phyloP scores from a whole-genome alignment of 768 basidiomycete genomes.

The Cytidiella melzeri region DNA sequence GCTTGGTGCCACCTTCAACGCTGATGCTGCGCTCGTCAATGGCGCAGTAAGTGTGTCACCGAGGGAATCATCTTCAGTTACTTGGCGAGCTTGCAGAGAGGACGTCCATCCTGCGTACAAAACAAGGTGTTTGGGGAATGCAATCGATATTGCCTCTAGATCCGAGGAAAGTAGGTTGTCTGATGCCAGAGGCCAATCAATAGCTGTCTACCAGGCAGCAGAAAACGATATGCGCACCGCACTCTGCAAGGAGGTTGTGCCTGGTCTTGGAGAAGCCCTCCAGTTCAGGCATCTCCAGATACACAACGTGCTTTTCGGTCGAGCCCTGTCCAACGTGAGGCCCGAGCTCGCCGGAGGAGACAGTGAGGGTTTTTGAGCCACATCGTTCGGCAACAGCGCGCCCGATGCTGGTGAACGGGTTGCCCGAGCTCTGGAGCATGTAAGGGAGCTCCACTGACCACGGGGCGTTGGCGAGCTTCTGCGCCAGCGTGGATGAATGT shows the following conservation, averaged over 20 bases:
- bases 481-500: slow-evolving; percentile 43
- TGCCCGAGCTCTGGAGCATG: slow-evolving; percentile 29
- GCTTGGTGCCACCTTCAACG: slow-evolving; percentile 32
- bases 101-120: slow-evolving; percentile 52
- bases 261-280: slow-evolving; percentile 35
- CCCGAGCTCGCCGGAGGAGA: slow-evolving; percentile 27
- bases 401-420: slow-evolving; percentile 32
- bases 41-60: slow-evolving; percentile 22
- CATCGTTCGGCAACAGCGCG: slow-evolving; percentile 46
- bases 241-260: slow-evolving; percentile 41
- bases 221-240: slow-evolving; percentile 40
- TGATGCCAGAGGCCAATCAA: background rate
- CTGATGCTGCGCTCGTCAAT: slow-evolving; percentile 13
- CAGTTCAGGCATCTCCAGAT: slow-evolving; percentile 46
- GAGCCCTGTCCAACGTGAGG: slow-evolving; percentile 27
- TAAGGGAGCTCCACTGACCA: slow-evolving; percentile 62
- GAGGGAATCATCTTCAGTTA: slow-evolving; percentile 3
- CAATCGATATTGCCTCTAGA: slow-evolving; percentile 40
- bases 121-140: slow-evolving; percentile 58
- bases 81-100: slow-evolving; percentile 37
- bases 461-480: slow-evolving; percentile 40
- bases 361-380: slow-evolving; percentile 40
- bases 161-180: slow-evolving; percentile 26
- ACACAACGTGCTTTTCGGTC: slow-evolving; percentile 52
- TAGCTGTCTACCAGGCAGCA: too few species aligned